Percentiles rank a stretch among this genome's conserved stretches.
These are phyloP conservation scores for Diaporthe destruens DNA, from an alignment of 2,329 filamentous ascomycete genomes.

Conservation along the genomic window DNA sequence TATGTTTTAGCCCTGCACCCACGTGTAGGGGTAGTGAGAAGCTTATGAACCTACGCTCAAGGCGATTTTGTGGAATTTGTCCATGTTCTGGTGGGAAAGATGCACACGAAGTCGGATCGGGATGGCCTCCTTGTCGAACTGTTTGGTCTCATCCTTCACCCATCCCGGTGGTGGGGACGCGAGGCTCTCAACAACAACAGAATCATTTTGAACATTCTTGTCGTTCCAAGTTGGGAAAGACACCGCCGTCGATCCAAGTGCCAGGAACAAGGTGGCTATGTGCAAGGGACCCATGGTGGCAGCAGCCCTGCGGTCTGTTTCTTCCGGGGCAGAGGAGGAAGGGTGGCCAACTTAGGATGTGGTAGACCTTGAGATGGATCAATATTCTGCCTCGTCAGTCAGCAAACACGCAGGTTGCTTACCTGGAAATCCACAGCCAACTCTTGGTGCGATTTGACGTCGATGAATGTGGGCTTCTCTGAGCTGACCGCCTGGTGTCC, in stretches of 20 bases:
- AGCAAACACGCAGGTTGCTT: background rate
- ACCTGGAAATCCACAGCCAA: background rate
- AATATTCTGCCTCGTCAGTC: background rate
- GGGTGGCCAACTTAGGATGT: slow-evolving; percentile 9
- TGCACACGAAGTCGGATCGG: slow-evolving; percentile 39
- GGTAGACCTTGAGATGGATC: background rate
- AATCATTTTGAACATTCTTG: slow-evolving; percentile 26
- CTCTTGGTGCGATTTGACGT: background rate
- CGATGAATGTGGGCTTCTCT: background rate
- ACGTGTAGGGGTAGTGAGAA: fast-evolving
- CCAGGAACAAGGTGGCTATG: slow-evolving; percentile 30
- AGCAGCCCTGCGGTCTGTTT: background rate
- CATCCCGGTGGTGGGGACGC: slow-evolving; percentile 37
- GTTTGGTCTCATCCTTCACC: slow-evolving; percentile 36
- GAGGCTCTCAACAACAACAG: slow-evolving; percentile 36
- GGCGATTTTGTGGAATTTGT: slow-evolving; percentile 38
- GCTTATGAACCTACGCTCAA: slow-evolving; percentile 4
- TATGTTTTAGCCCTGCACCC: background rate
- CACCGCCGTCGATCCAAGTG: slow-evolving; percentile 30
- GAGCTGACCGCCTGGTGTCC: slow-evolving; percentile 22
- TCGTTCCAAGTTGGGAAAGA: slow-evolving; percentile 25
- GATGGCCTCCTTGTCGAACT: slow-evolving; percentile 36
- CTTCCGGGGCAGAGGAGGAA: slow-evolving; percentile 3
- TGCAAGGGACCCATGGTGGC: slow-evolving; percentile 33
- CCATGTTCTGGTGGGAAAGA: slow-evolving; percentile 41